phyloP scores from a whole-genome alignment of 768 basidiomycete species.

The Rhizopogon rudus region DNA sequence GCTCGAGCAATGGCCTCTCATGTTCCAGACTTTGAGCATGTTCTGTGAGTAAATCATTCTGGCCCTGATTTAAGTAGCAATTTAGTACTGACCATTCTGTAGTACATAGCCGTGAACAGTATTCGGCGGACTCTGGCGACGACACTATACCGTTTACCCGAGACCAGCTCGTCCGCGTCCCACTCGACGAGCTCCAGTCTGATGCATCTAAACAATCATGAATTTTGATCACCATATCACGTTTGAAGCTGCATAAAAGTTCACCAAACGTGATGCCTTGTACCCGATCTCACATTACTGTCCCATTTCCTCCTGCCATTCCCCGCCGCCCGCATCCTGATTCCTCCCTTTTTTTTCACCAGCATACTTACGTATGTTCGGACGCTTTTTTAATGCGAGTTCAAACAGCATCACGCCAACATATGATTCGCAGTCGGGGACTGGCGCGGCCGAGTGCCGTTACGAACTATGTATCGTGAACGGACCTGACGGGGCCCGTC shows the following conservation, averaged over 20 bases:
- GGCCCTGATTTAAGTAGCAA: neutral
- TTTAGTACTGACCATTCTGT: neutral
- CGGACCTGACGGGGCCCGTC: no score
- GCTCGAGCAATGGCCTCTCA: slow-evolving; percentile 75
- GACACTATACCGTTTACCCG: slow-evolving; percentile 30
- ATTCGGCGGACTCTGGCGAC: slow-evolving; percentile 19
- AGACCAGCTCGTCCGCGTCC: slow-evolving; percentile 65
- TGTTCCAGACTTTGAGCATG: slow-evolving; percentile 70
- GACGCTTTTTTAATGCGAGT: no score
- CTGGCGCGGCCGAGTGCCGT: no score
- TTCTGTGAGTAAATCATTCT: slow-evolving; percentile 46
- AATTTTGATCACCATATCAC: neutral
- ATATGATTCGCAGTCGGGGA: no score
- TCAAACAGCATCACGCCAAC: no score
- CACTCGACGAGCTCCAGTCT: slow-evolving; percentile 57
- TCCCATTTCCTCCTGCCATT: no score
- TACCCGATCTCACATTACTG: no score
- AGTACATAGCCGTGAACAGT: slow-evolving; percentile 48
- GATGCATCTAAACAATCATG: slow-evolving; percentile 10
- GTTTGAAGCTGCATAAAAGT: no score
- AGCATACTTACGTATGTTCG: no score
- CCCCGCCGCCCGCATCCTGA: neutral
- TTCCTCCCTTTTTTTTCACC: no score
- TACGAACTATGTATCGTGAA: no score
- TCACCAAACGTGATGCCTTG: no score